Evolutionary conservation across 2,329 filamentous ascomycete species (phyloP).

Genomic region (Ceratocystis lukuohia): DNA sequence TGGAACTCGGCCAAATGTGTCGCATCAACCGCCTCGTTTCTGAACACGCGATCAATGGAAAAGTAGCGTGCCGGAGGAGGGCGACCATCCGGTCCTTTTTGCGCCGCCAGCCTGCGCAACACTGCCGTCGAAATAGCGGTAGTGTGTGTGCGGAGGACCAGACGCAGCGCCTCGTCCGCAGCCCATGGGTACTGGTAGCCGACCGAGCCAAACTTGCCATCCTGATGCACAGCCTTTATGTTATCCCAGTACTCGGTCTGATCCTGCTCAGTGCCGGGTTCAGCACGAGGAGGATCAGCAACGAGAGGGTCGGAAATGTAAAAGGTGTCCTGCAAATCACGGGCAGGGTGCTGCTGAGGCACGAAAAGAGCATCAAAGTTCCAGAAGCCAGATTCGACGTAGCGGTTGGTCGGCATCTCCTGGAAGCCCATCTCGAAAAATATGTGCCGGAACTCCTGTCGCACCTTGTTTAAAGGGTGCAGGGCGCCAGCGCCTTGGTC

Average conservation of each 20-base stretch:
- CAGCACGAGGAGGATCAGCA: constrained; percentile 54
- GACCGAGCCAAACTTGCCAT: constrained; percentile 85
- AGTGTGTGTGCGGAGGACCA: constrained; percentile 92
- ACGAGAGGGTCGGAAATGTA: constrained; percentile 82
- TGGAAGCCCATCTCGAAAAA: constrained; percentile 99
- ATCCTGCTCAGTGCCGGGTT: constrained; percentile 39
- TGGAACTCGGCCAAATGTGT: constrained; percentile 98
- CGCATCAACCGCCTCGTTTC: constrained; percentile 92
- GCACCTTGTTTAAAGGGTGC: constrained; percentile 80
- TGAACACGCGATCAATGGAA: constrained; percentile 95
- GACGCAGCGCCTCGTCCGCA: constrained; percentile 67
- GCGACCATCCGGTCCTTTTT: constrained; percentile 58
- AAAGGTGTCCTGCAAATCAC: constrained; percentile 96
- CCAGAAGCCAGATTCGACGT: constrained; percentile 96
- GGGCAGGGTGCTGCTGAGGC: constrained; percentile 91
- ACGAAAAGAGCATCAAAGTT: constrained; percentile 97
- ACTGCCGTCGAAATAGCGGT: constrained; percentile 85
- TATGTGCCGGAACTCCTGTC: constrained; percentile 88
- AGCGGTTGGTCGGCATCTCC: constrained; percentile 92
- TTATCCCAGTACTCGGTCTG: constrained; percentile 74
- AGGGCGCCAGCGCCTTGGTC: constrained; percentile 48
- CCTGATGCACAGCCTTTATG: constrained; percentile 73
- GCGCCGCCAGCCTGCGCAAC: constrained; percentile 74
- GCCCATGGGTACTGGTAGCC: constrained; percentile 95
- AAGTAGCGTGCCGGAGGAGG: constrained; percentile 76